Evolutionary conservation across 1,284 basidiomycete genomes (phyloP), one percentile per base, ranked within the genome.

Genomic region (Sporisorium scitamineum): DNA sequence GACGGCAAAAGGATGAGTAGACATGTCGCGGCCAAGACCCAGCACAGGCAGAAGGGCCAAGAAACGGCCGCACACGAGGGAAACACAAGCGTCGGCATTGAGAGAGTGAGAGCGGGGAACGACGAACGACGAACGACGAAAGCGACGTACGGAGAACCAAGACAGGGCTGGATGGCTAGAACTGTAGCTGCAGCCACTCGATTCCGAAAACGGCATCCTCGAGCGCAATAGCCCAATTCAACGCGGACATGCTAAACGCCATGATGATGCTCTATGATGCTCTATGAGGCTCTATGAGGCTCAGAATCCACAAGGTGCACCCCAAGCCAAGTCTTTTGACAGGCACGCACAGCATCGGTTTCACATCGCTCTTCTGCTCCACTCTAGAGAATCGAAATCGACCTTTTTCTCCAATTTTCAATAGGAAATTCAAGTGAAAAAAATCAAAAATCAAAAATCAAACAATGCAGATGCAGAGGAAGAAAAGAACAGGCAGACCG

Each of bases 301-400:
- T 29, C 27, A 29, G 42, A 39, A 45, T 44, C 50, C 58, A 37
- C 58, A 32, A 22, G 13, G 11, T 31, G 27, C 39, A 24, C 45
- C n/a, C 9, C 39, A 42, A 42, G n/a, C 39, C n/a, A 42, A 6
- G 7, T 39, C 7, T 18, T n/a, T 53, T 56, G 42, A 56, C 53
- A 54, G 53, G 53, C 53, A 39, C 52, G 52, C 32, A 52, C 18
- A 22, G 20, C 8, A 34, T 34, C 5, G 50, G 34, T 39, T 53
- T 53, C 32, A 53, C 20, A 37, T 34, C 34, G 13, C 34, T 13
- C 34, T 34, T 34, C 37, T 42, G 6, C 20, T n/a, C 13, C 37
- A 1, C 3, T 10, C 4, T 16, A 16, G 9, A 9, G 18, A 18
- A 20, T 42, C 10, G 27, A n/a, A n/a, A n/a, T n/a, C n/a, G n/a